Evolutionary conservation across 495 filamentous ascomycete species (phyloP).

Genomic region (Neurospora sp.): DNA sequence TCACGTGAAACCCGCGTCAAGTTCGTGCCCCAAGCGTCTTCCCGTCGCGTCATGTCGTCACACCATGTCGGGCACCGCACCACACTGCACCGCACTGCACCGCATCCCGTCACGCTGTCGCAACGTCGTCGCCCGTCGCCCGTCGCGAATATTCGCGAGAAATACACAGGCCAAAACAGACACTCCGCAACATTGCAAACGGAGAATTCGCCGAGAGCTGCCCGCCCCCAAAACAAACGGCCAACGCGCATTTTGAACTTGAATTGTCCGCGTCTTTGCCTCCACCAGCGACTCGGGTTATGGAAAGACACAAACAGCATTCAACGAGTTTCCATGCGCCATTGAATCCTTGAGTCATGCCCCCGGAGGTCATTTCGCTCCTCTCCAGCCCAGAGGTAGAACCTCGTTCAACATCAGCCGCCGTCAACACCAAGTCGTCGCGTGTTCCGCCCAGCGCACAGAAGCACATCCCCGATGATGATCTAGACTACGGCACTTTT

Average conservation of each 20-base stretch:
- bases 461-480: background rate
- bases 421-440: background rate
- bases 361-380: slow-evolving; percentile 29
- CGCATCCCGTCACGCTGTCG: background rate
- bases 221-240: background rate
- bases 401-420: background rate
- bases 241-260: background rate
- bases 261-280: background rate
- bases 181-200: background rate
- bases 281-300: background rate
- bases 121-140: background rate
- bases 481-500: background rate
- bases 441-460: background rate
- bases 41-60: slow-evolving; percentile 4
- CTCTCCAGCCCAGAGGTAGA: slow-evolving; percentile 18
- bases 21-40: slow-evolving; percentile 4
- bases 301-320: background rate
- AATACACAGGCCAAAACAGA: background rate
- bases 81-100: background rate
- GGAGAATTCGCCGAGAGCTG: background rate
- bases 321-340: background rate
- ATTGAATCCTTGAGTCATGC: slow-evolving; percentile 17
- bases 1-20: slow-evolving; percentile 11
- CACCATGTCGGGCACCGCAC: too few species aligned
- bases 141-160: background rate